Base-by-base conservation (phyloP, 1,284 basidiomycete genomes). In the Flammula alnicola region DNA sequence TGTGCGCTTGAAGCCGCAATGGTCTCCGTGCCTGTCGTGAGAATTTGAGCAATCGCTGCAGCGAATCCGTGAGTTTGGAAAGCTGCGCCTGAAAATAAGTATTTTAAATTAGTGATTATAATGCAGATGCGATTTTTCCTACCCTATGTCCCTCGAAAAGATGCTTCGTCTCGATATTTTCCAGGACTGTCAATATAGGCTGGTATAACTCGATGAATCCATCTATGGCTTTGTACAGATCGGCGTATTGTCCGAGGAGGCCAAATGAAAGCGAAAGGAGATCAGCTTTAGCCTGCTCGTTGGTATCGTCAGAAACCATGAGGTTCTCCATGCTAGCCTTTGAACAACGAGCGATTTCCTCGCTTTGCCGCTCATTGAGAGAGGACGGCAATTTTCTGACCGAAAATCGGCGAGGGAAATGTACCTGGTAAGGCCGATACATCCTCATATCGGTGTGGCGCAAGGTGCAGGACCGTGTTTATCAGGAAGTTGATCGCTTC, bases 1-100 rank as follows among this genome's bases (percentile, higher is more conserved):
- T 97, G 77, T 99, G 97, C 2, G 90, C 81, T 75, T 99, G 97
- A 23, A 99, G 78, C 9, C 78, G 77, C 30, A 99, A 83, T 0
- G 95, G 93, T 45, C 77, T 80, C 29, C 96, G 89, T 1, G 83
- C 77, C 63, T 86, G 80, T 3, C 68, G 72, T 0, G 93, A 76
- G 63, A 95, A 88, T 57, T 84, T 87, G 51, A 97, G 75, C 44
- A 93, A 73, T 19, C 87, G 81, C 23, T 65, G 63, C 12, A 89
- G 66, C 14, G 73, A 78, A 49, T 78, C 77, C 11, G 58, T 68
- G 31, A 74, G 62, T 1, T 71, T 72, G 2, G 70, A 60, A 9
- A 83, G 62, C 26, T 71, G 70, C 3, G 67, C 67, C 86, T 89
- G 31, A 25, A 26, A 42, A 31, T 29, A 52, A 41, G 47, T 33